These are phyloP conservation scores for Scheffersomyces titani DNA, from an alignment of 1,139 yeast genomes.

Conservation along the genomic window DNA sequence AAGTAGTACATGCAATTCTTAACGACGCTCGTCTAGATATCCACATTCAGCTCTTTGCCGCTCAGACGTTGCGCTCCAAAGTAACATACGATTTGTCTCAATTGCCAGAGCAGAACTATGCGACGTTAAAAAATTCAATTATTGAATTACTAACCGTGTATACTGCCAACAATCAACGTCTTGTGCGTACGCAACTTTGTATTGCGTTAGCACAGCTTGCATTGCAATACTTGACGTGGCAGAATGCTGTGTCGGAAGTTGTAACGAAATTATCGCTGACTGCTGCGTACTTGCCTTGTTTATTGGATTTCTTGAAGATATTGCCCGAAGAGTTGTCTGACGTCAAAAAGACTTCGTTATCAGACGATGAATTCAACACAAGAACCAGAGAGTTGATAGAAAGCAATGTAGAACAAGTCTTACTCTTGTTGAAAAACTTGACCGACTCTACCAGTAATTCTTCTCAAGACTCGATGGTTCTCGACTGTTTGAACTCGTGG, in stretches of 20 bases:
- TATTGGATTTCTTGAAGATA: constrained; percentile 79
- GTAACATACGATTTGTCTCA: constrained; percentile 83
- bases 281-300: constrained; percentile 37
- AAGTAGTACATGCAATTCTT: constrained; percentile 37
- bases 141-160: constrained; percentile 55
- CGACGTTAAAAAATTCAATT: constrained; percentile 62
- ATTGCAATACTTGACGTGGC: constrained; percentile 76
- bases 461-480: constrained; percentile 38
- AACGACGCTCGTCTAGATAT: constrained; percentile 44
- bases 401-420: constrained; percentile 68
- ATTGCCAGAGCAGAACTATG: constrained; percentile 55
- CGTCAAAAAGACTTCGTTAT: constrained; percentile 71
- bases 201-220: constrained; percentile 81
- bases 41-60: constrained; percentile 65
- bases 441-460: constrained; percentile 26
- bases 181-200: constrained; percentile 77
- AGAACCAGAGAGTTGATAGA: constrained; percentile 66
- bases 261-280: constrained; percentile 48
- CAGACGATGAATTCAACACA: constrained; percentile 74
- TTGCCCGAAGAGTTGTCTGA: constrained; percentile 90
- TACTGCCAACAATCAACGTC: constrained; percentile 35
- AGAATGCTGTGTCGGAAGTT: constrained; percentile 68
- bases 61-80: constrained; percentile 87
- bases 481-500: constrained; percentile 88
- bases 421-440: constrained; percentile 58